Evolutionary conservation across 2,329 filamentous ascomycete genomes (phyloP), one percentile per base, ranked within the genome.

Genomic region (Cladophialophora carrionii): DNA sequence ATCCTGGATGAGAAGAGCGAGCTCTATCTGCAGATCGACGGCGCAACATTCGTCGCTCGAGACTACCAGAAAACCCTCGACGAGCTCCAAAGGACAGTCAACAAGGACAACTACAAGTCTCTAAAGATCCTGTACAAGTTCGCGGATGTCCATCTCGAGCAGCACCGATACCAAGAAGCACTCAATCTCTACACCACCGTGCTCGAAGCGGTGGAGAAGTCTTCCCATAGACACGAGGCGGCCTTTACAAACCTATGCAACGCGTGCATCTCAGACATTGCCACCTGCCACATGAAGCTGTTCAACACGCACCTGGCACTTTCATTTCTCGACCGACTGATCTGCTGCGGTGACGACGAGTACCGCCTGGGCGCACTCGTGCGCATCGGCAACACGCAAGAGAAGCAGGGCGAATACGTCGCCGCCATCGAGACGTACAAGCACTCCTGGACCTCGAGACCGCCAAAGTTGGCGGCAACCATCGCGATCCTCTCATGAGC

Each of bases 91-190:
- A 41, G 14, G 14, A 41, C 12, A 12, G 12, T 41, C 4, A 14
- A 41, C 34, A 41, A 41, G 34, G 34, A 41, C 34, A 17, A 41
- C 14, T 41, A 17, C 14, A 51, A 14, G 5, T 51, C 48, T n/a
- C 26, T 51, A 12, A 12, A 12, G 14, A 51, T 51, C 26, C 48
- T 51, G 22, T 51, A 29, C 48, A 51, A n/a, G 12, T 51, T 51
- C 14, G 48, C 48, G 10, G 20, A 51, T 20, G 48, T 51, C 20
- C 48, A 51, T 51, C 48, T 51, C 20, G 48, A 51, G 26, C 48
- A 51, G 48, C 48, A 51, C 48, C n/a, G 48, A 17, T 51, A 51
- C 48, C 48, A 51, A 29, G 48, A 51, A 51, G 48, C 48, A 51
- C 48, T 51, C 22, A 51, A 51, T 14, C 48, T 51, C 22, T 51